Evolutionary conservation across 352 stramenopile genomes (phyloP).

Genomic region (Globisporangium sylvaticum): DNA sequence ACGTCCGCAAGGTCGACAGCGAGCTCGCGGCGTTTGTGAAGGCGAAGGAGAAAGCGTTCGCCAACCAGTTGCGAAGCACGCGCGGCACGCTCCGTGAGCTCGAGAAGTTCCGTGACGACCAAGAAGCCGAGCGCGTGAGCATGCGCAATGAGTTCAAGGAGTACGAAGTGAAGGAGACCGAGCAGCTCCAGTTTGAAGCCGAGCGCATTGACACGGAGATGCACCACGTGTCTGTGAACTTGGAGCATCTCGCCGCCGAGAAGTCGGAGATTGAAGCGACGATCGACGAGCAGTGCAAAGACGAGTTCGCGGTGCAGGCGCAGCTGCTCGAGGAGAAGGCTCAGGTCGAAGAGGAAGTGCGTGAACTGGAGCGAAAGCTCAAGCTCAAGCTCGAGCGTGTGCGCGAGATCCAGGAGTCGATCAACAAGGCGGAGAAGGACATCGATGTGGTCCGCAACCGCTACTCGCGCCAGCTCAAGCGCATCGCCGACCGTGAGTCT

Average conservation of each 20-base stretch:
- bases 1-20: constrained; percentile 72
- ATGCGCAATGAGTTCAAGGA: constrained; percentile 56
- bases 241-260: constrained; percentile 64
- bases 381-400: constrained; percentile 55
- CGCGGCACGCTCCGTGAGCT: constrained; percentile 67
- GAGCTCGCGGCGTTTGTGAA: constrained; percentile 70
- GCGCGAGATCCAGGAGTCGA: constrained; percentile 54
- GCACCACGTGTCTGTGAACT: constrained; percentile 68
- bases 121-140: constrained; percentile 43
- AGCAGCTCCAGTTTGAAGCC: constrained; percentile 76
- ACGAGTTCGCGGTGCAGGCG: constrained; percentile 49
- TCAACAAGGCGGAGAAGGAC: constrained; percentile 69
- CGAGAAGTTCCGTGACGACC: constrained; percentile 74
- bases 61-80: constrained; percentile 71
- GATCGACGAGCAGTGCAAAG: constrained; percentile 72
- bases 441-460: constrained; percentile 70
- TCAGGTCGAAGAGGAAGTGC: constrained; percentile 65
- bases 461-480: constrained; percentile 78
- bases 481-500: constrained; percentile 70
- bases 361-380: constrained; percentile 65
- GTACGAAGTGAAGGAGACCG: constrained; percentile 62
- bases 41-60: constrained; percentile 74
- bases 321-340: constrained; percentile 55
- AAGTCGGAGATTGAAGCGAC: constrained; percentile 75
- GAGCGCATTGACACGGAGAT: constrained; percentile 73